Percentiles rank a stretch among this genome's conserved stretches.
phyloP scores from a whole-genome alignment of 2,329 filamentous ascomycete species.

The Phaeosphaeriaceae sp. region DNA sequence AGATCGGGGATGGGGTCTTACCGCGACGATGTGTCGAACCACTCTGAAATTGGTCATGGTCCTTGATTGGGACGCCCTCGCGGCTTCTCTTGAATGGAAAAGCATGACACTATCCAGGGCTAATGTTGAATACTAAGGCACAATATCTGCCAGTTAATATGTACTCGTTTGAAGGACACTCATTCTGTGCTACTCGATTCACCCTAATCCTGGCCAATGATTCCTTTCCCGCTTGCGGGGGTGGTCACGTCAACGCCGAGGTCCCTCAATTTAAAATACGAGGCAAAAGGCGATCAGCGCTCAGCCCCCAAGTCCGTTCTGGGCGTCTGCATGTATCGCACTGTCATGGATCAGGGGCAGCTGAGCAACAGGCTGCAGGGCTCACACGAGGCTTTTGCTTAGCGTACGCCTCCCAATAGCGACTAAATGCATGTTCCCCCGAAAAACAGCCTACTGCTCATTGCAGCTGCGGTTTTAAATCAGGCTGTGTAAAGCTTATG shows the following conservation, averaged over 20 bases:
- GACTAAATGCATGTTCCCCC: not conserved
- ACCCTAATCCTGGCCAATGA: too few relatives aligned
- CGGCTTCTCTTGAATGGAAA: conserved; percentile 15
- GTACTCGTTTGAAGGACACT: not conserved
- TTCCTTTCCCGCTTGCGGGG: not conserved
- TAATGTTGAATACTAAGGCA: conserved; percentile 7
- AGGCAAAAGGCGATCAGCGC: not conserved
- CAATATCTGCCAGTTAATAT: not conserved
- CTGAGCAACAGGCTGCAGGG: conserved; percentile 4
- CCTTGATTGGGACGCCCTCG: conserved; percentile 9
- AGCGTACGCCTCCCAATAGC: conserved; percentile 7
- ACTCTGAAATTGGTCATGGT: conserved; percentile 11
- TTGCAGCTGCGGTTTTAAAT: not conserved
- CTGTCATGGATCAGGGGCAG: not conserved
- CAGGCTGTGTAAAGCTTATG: not conserved
- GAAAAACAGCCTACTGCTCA: not conserved
- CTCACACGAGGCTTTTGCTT: conserved; percentile 5
- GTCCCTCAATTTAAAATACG: not conserved
- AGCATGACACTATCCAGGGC: conserved; percentile 1
- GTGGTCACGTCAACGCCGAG: not conserved
- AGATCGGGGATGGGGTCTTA: not conserved
- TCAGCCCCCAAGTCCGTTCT: not conserved
- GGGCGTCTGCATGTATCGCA: not conserved
- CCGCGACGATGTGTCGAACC: conserved; percentile 3
- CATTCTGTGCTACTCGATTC: too few relatives aligned